Evolutionary conservation across 2,329 filamentous ascomycete genomes (phyloP).

Genomic region (Pseudogymnoascus sp.): DNA sequence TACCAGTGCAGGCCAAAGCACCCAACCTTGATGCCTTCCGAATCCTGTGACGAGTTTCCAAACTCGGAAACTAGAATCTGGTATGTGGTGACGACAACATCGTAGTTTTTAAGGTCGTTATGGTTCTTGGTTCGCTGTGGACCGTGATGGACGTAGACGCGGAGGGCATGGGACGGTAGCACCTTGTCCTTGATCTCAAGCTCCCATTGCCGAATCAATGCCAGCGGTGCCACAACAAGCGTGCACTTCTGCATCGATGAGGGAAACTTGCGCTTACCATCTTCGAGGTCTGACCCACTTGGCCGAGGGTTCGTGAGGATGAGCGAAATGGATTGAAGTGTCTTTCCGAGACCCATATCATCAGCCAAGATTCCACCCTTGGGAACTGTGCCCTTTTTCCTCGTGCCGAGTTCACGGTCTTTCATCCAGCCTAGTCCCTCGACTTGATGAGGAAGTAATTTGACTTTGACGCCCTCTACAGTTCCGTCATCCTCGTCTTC

Average conservation of each 20-base stretch:
- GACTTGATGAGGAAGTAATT: conserved; percentile 85
- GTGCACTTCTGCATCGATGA: conserved; percentile 68
- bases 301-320: conserved; percentile 77
- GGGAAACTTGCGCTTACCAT: conserved; percentile 61
- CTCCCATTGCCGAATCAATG: conserved; percentile 96
- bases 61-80: conserved; percentile 92
- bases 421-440: conserved; percentile 94
- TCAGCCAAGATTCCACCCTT: conserved; percentile 94
- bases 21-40: conserved; percentile 54
- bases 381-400: conserved; percentile 65
- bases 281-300: conserved; percentile 47
- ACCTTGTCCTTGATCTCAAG: conserved; percentile 83
- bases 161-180: conserved; percentile 58
- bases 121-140: conserved; percentile 73
- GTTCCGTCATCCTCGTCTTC: conserved; percentile 52
- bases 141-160: conserved; percentile 87
- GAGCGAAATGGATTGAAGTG: conserved; percentile 83
- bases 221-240: conserved; percentile 84
- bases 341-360: conserved; percentile 97
- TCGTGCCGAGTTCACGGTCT: conserved; percentile 78
- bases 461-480: conserved; percentile 78
- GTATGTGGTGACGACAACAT: conserved; percentile 96
- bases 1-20: conserved; percentile 62
- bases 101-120: conserved; percentile 72
- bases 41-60: conserved; percentile 56